phyloP scores from a whole-genome alignment of 768 basidiomycete genomes.

The Russula griseocarnosa region DNA sequence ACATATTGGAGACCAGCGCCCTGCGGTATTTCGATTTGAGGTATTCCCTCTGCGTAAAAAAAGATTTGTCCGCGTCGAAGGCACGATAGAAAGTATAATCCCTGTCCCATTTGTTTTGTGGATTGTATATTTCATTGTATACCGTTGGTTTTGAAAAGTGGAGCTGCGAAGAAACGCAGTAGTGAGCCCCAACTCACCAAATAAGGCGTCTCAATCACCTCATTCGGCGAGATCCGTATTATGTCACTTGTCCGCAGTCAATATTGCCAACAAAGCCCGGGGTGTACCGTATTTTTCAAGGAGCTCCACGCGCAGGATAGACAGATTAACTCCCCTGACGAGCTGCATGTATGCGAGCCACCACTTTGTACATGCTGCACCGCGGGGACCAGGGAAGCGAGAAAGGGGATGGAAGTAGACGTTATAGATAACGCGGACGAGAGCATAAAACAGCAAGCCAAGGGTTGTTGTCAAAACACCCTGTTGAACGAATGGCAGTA shows the following conservation, averaged over 20 bases:
- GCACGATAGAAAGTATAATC: constrained; percentile 39
- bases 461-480: background rate
- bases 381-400: constrained; percentile 19
- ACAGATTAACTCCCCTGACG: constrained; percentile 7
- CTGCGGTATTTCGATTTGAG: constrained; percentile 36
- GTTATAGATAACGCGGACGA: constrained; percentile 12
- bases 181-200: background rate
- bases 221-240: constrained; percentile 21
- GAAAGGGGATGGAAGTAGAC: constrained; percentile 20
- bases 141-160: constrained; percentile 16
- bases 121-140: constrained; percentile 21
- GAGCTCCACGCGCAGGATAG: constrained; percentile 9
- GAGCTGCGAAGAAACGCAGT: background rate
- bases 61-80: constrained; percentile 38
- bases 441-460: background rate
- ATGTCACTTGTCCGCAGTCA: constrained; percentile 4
- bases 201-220: constrained; percentile 3
- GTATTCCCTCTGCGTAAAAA: constrained; percentile 39
- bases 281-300: constrained; percentile 11
- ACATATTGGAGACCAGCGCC: constrained; percentile 37
- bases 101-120: constrained; percentile 36
- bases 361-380: constrained; percentile 16
- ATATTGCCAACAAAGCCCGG: background rate
- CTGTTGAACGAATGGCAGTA: constrained; percentile 1
- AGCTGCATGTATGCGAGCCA: constrained; percentile 24